Evolutionary conservation across 1,284 basidiomycete species (phyloP).

Genomic region (Anthracocystis setariae): DNA sequence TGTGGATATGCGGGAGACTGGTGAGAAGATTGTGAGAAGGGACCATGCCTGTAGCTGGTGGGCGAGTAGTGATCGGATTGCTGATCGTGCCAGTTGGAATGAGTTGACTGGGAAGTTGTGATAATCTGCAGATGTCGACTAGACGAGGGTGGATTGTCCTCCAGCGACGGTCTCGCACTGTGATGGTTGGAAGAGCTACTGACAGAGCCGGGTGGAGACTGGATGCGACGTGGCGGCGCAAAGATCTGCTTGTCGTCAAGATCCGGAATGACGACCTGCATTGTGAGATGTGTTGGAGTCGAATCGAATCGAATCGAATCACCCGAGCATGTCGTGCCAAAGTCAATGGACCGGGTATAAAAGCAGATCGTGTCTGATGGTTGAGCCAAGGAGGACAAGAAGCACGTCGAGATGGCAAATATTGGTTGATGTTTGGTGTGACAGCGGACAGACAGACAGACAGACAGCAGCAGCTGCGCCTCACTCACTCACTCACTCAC

Average conservation of each 20-base stretch:
- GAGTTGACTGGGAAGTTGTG: slow-evolving; percentile 11
- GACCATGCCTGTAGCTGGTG: slow-evolving; percentile 9
- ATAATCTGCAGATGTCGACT: slow-evolving; percentile 44
- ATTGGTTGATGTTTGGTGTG: too few relatives aligned
- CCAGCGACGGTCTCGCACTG: slow-evolving; percentile 20
- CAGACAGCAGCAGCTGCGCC: too few relatives aligned
- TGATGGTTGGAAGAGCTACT: slow-evolving; percentile 13
- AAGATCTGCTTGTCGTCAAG: slow-evolving; percentile 60
- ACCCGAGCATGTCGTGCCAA: too few relatives aligned
- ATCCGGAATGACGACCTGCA: slow-evolving; percentile 65
- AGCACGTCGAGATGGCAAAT: too few relatives aligned
- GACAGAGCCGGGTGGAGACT: slow-evolving; percentile 30
- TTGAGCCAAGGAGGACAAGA: too few relatives aligned
- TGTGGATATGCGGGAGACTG: slow-evolving; percentile 24
- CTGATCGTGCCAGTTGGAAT: slow-evolving; percentile 18
- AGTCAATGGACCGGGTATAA: too few relatives aligned
- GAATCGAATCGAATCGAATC: not conserved
- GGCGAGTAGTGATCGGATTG: slow-evolving; percentile 10
- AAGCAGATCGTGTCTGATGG: too few relatives aligned
- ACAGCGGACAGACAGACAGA: too few relatives aligned
- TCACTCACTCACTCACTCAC: too few relatives aligned
- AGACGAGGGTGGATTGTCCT: slow-evolving; percentile 32
- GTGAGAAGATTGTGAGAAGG: slow-evolving; percentile 12
- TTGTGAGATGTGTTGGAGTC: slow-evolving; percentile 5
- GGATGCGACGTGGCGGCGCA: slow-evolving; percentile 27